Evolutionary conservation across 2,329 filamentous ascomycete species (phyloP), one percentile per base, ranked within the genome.

Genomic region (Ustilaginoidea virens): DNA sequence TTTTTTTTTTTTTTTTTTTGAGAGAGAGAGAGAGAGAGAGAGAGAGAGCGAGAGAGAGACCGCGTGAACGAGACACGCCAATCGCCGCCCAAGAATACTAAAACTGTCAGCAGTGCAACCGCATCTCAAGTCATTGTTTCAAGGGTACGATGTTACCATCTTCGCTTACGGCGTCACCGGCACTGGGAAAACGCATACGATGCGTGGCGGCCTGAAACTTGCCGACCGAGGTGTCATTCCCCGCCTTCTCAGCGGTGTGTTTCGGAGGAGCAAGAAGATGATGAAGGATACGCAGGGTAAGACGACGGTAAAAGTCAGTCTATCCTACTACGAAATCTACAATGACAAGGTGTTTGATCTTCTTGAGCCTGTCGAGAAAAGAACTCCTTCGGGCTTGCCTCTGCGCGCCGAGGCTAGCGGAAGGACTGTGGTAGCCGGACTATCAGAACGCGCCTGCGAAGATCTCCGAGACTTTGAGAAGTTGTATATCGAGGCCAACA

Each of bases 311-410:
- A 60, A 71, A 7, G 81, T 93, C 11, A 64, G 72, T 9, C 66
- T 94, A 45, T 86, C 81, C 17, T 94, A 94, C 56, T 93, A 92
- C 56, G 86, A 94, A 51, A 93, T 94, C 40, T 94, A 94, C 56
- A 93, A 92, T 51, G 86, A 94, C 59, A 87, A 87, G 49, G 85
- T 93, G 13, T 93, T 77, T 45, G 86, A 94, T 49, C 61, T 94
- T 18, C 82, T 94, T 40, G 81, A 93, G 49, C 64, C 83, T 1
- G 79, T 76, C 0, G 86, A 94, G 51, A 92, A 85, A 58, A 78
- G 90, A 28, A 85, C 80, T 0, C 61, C 80, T 2, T 69, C 80
- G 1, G 86, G 86, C 1, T 59, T 93, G 16, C 81, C 81, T 2
- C 69, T 93, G 15, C 70, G 85, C 16, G 80, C 83, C 35, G 85